Conservation (phyloP, 2,329 filamentous ascomycete species). For the Ceratocystis alfenasii region DNA sequence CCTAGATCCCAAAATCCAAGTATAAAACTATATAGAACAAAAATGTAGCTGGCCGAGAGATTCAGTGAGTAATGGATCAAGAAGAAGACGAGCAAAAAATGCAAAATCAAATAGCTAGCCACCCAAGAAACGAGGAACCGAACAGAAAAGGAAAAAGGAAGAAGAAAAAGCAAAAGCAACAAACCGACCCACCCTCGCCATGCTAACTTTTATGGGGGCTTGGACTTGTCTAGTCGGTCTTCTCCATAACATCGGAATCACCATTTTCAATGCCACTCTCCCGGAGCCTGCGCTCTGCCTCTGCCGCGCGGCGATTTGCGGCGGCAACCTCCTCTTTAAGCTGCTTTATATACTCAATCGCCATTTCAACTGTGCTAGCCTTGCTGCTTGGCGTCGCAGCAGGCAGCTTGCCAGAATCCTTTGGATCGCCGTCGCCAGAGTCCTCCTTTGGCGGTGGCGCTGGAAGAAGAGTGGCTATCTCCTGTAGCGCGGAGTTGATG, state of each 20-base stretch:
- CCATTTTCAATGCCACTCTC: constrained; percentile 22
- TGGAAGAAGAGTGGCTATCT: constrained; percentile 82
- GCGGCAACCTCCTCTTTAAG: constrained; percentile 61
- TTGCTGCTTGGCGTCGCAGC: constrained; percentile 63
- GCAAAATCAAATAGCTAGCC: constrained; percentile 2
- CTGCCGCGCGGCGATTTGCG: constrained; percentile 50
- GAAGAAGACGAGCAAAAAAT: not conserved
- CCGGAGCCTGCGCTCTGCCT: constrained; percentile 50
- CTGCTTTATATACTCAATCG: constrained; percentile 87
- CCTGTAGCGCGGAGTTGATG: constrained; percentile 85
- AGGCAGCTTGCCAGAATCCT: constrained; percentile 31
- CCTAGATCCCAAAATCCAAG: not conserved
- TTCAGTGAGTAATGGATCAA: not conserved
- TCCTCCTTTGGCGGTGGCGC: constrained; percentile 37
- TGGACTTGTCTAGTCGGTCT: not conserved
- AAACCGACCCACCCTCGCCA: not conserved
- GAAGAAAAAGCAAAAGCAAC: not conserved
- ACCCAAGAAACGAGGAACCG: not conserved
- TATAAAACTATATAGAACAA: not conserved
- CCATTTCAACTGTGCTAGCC: constrained; percentile 92
- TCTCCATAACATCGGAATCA: constrained; percentile 28
- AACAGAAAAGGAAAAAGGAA: not conserved
- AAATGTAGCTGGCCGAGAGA: not conserved
- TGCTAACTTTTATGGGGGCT: no score
- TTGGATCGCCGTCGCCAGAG: constrained; percentile 36